A percentile compares a stretch with the other conserved stretches of the same genome.
These are phyloP conservation scores for Boletus sp. DNA, from an alignment of 1,284 basidiomycete species.

Conservation along the genomic window DNA sequence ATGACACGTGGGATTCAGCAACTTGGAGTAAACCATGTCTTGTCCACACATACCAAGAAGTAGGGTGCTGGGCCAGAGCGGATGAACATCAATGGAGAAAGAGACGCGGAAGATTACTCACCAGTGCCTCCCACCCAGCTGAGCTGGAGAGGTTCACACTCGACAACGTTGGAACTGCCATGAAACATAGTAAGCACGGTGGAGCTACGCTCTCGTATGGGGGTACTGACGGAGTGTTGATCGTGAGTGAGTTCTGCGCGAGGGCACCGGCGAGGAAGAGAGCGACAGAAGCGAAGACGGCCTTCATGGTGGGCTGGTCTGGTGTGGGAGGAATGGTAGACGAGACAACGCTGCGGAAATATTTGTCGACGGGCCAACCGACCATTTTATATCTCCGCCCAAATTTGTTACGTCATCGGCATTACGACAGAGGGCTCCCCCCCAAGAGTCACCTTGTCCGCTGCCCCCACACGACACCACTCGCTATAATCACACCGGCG, in stretches of 20 bases:
- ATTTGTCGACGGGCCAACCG: too few relatives aligned
- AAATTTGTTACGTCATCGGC: slow-evolving; percentile 21
- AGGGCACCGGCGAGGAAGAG: slow-evolving; percentile 39
- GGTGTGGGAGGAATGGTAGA: not conserved
- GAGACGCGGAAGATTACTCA: slow-evolving; percentile 32
- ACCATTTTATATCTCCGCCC: slow-evolving; percentile 33
- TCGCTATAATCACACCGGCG: slow-evolving; percentile 18
- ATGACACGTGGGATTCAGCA: slow-evolving; percentile 1
- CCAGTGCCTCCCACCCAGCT: slow-evolving; percentile 48
- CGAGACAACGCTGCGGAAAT: slow-evolving; percentile 17
- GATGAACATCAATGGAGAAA: slow-evolving; percentile 1
- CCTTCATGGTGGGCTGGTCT: slow-evolving; percentile 42
- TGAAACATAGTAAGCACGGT: slow-evolving; percentile 8
- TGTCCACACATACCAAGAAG: slow-evolving; percentile 46
- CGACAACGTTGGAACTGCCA: slow-evolving; percentile 34
- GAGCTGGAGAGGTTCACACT: slow-evolving; percentile 50
- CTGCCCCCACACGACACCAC: not conserved
- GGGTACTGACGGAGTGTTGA: slow-evolving; percentile 61
- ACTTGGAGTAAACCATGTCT: not conserved
- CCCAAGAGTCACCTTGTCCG: too few relatives aligned
- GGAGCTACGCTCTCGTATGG: not conserved
- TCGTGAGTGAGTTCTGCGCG: slow-evolving; percentile 35
- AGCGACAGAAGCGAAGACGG: slow-evolving; percentile 36
- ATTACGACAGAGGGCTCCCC: not conserved
- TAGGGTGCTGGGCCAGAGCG: slow-evolving; percentile 41